Base-by-base conservation (phyloP, 495 filamentous ascomycete genomes). In the Mycothermus thermophilus region DNA sequence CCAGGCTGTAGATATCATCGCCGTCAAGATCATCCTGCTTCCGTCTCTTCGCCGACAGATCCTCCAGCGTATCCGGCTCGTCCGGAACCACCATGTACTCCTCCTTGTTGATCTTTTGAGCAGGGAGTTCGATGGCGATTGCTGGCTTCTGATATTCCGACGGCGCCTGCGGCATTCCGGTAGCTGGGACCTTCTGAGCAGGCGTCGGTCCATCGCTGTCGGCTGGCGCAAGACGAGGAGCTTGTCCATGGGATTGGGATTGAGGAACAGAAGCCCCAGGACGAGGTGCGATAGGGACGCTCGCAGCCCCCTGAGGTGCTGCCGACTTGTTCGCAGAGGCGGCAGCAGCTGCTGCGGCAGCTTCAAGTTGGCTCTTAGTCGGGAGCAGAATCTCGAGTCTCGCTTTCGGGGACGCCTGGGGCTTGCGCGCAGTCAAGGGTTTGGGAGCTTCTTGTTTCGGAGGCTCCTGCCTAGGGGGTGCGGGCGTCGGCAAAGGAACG, bases 1-100 rank as follows among this genome's bases (percentile, higher is more conserved):
- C 83, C 29, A 74, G 47, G 30, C 67, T 65, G 17, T 74, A 51
- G 5, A 55, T 35, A 16, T 67, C 68, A 5, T 63, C 57, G 10
- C 60, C 58, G 21, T 64, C 61, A 2, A 62, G 30, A 5, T 54
- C 48, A 14, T 52, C 46, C n/a, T 39, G 50, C 27, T 60, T 66
- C 34, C 44, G 53, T 27, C 56, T 68, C 13, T 52, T 50, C 2
- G 35, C 25, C 5, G 64, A 65, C 8, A 65, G 36, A n/a, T 57
- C 53, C 1, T 43, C 34, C 0, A 59, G 63, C 17, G 53, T 57
- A 10, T 64, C 56, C n/a, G 54, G 55, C 15, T 54, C 54, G 38
- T 62, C 52, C 3, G 62, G 44, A 12, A 67, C 53, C 3, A 55
- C 48, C 14, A 52, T 27, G 34, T 50, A 67, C 25, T 66, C 55